Percentiles rank a stretch among this genome's conserved stretches.
These are phyloP conservation scores for Fusarium humuli DNA, from an alignment of 2,329 filamentous ascomycete species.

Conservation along the genomic window DNA sequence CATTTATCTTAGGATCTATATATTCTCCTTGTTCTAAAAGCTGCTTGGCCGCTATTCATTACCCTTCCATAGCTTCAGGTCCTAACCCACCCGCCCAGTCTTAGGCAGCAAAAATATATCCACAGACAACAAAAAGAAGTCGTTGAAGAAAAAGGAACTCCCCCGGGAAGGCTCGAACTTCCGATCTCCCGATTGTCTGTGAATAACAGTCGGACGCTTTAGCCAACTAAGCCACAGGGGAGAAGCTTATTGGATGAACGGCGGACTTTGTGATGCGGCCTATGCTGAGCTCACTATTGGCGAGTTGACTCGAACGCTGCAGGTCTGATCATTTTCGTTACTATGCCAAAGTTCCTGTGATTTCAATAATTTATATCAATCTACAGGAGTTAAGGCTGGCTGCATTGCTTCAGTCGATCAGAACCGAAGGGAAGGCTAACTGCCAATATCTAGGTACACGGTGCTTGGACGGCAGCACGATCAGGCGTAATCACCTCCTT, in stretches of 20 bases:
- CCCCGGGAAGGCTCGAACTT: conserved; percentile 49
- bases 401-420: not conserved
- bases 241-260: conserved; percentile 15
- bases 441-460: not conserved
- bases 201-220: conserved; percentile 44
- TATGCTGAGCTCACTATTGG: not conserved
- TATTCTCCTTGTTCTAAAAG: not conserved
- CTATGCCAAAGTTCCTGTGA: not conserved
- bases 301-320: not conserved
- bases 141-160: conserved; percentile 13
- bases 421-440: not conserved
- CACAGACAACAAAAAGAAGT: not conserved
- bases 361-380: not conserved
- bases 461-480: not conserved
- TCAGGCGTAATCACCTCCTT: not conserved
- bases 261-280: not conserved
- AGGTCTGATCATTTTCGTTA: not conserved
- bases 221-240: conserved; percentile 44
- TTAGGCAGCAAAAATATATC: conserved; percentile 15
- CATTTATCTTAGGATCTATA: not conserved
- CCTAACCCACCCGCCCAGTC: not conserved
- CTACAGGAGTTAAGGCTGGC: not conserved
- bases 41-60: too few relatives aligned
- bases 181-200: conserved; percentile 46
- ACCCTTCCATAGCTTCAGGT: not conserved